Evolutionary conservation across 306 rosid species (phyloP), one percentile per base, ranked within the genome.

Genomic region (Corylus avellana): DNA sequence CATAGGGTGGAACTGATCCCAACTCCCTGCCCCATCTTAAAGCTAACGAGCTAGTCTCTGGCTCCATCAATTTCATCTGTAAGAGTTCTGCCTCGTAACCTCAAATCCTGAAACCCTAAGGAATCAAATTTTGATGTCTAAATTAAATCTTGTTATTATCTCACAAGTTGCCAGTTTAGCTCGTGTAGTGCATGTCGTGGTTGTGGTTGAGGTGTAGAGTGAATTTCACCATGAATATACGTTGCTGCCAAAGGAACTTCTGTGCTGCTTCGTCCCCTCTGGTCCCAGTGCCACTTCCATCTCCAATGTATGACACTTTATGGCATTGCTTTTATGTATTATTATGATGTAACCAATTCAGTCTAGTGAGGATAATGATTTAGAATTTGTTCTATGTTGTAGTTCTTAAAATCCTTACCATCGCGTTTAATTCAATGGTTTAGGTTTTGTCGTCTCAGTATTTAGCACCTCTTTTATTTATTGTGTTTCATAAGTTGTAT

Each of bases 261-360:
- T 80, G 56, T 81, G 51, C 90, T 57, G 85, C 91, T 75, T 76
- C 92, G 2, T 79, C 84, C 56, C 74, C 90, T 77, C 77, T 92
- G 86, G 70, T 70, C 12, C 93, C 84, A 8, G 79, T 92, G 5
- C 88, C 85, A 75, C 93, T 84, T 77, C 97, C 98, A 13, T 83
- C 89, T 73, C 89, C 70, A 71, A 88, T 76, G 97, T 94, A 89
- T 39, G 81, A 44, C 8, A 25, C 18, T 48, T 58, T 81, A 32
- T 74, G 51, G 69, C 73, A 50, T 58, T 72, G 29, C 25, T 63
- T 18, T 75, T 14, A 29, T 46, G 53, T 22, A 9, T 11, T 22
- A 9, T 11, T 10, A 18, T 1, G 20, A 18, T 5, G 20, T 54
- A 18, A 18, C 8, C 8, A 16, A 4, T 84, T 79, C 78, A 44